Evolutionary conservation across 306 rosid genomes (phyloP).

Genomic region (Chamaecrista fasciculata): DNA sequence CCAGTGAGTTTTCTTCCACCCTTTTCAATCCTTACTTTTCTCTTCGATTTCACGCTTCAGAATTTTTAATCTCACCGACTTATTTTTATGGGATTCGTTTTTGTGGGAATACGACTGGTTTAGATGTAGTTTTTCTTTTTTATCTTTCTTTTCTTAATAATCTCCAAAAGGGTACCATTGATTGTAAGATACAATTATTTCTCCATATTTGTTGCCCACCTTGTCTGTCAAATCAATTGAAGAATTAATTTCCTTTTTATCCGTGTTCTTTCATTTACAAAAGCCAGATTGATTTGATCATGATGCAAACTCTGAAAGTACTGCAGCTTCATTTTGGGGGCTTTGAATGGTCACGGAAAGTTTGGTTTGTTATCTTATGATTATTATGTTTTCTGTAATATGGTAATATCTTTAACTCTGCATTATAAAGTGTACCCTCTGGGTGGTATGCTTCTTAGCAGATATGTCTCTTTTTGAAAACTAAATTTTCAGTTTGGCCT

Average conservation of each 20-base stretch:
- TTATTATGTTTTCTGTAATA: not conserved
- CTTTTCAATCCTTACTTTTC: slow-evolving; percentile 2
- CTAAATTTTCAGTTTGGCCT: not conserved
- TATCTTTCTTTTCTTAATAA: too few species aligned
- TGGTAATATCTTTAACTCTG: not conserved
- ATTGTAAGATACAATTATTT: not conserved
- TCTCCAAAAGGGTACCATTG: not conserved
- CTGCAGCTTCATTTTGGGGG: not conserved
- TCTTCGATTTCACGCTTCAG: not conserved
- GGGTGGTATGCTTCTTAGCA: slow-evolving; percentile 5
- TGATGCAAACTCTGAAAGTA: not conserved
- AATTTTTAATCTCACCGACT: not conserved
- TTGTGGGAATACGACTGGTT: not conserved
- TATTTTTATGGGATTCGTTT: not conserved
- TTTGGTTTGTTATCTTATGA: not conserved
- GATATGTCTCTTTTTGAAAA: not conserved
- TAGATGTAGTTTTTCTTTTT: not conserved
- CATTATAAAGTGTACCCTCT: not conserved
- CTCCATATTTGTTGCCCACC: not conserved
- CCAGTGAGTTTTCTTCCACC: slow-evolving; percentile 56
- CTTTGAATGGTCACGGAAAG: not conserved
- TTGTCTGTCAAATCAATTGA: not conserved
- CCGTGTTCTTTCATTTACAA: not conserved
- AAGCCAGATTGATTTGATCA: not conserved
- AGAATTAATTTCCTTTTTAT: not conserved